Evolutionary conservation across 2,329 filamentous ascomycete species (phyloP), one percentile per base, ranked within the genome.

Genomic region (Hypoxylon rubiginosum): DNA sequence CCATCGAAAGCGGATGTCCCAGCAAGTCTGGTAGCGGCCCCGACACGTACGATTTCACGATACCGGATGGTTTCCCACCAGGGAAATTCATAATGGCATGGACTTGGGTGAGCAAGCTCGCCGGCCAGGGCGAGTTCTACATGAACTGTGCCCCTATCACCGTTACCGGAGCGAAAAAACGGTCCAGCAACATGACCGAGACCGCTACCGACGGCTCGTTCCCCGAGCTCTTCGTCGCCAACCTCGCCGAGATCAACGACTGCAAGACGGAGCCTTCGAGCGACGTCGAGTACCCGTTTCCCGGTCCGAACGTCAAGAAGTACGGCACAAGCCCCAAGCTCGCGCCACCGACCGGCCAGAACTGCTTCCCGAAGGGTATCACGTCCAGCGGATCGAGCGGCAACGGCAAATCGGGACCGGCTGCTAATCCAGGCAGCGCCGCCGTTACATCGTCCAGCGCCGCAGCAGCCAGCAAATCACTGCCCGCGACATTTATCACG

Each of bases 51-150:
- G 77, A 85, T 53, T 92, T 86, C 79, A 82, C 76, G 0, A 85
- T 93, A 43, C 91, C 91, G 0, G 80, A 84, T 0, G 84, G 82
- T 10, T 81, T 93, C 26, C 83, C 84, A 5, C 81, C 87, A 13
- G 91, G 91, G 9, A 82, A 90, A 36, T 90, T 89, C 51, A 88
- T 87, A 0, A 83, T 93, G 19, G 88, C 89, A 2, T 93, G 91
- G 91, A 89, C 90, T 1, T 93, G 91, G 91, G 85, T 92, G 76
- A 92, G 92, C 52, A 90, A 88, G 56, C 74, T 92, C 26, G 67
- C 73, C 1, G 91, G 91, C 1, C 92, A 92, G 76, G 87, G 90
- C 1, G 91, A 93, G 74, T 89, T 91, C 80, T 93, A 93, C 81
- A 91, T 54, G 32, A 39, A 92, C 80, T 93, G 91, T 69, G 89